A percentile compares a stretch with the other conserved stretches of the same genome.
Evolutionary conservation across 192 early-diverging fungal genomes (phyloP).

Genomic region (Coemansia aciculifera): DNA sequence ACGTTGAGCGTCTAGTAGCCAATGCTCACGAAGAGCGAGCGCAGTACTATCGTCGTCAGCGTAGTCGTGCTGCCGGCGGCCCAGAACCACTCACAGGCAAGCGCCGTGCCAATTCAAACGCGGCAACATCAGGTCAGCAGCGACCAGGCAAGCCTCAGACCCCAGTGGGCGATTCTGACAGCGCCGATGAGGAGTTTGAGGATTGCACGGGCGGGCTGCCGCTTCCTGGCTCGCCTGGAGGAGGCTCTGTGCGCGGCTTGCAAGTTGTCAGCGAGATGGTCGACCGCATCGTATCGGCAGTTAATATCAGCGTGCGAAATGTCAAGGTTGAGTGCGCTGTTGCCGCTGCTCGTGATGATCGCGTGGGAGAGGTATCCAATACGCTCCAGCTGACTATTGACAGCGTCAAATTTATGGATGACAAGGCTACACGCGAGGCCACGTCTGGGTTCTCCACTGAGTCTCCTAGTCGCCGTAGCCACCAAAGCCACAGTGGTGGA

Average conservation of each 20-base stretch:
- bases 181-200: slow-evolving; percentile 27
- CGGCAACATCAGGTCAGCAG: background rate
- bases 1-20: slow-evolving; percentile 53
- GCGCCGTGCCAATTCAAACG: background rate
- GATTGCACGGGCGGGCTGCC: slow-evolving; percentile 35
- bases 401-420: slow-evolving; percentile 48
- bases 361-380: slow-evolving; percentile 15
- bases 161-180: background rate
- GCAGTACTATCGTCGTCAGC: slow-evolving; percentile 32
- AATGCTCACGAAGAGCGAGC: slow-evolving; percentile 50
- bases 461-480: slow-evolving; percentile 12
- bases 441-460: slow-evolving; percentile 8
- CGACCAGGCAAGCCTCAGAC: background rate
- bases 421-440: slow-evolving; percentile 25
- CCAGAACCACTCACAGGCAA: background rate
- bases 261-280: slow-evolving; percentile 79
- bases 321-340: slow-evolving; percentile 35
- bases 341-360: slow-evolving; percentile 24
- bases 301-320: slow-evolving; percentile 66
- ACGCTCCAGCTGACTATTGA: slow-evolving; percentile 51
- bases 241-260: slow-evolving; percentile 61
- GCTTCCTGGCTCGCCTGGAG: slow-evolving; percentile 31
- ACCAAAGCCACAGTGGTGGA: slow-evolving; percentile 18
- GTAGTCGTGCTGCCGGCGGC: background rate
- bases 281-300: slow-evolving; percentile 79